These are phyloP conservation scores for Leptographium galeiforme DNA, from an alignment of 2,329 filamentous ascomycete genomes.

Conservation along the genomic window DNA sequence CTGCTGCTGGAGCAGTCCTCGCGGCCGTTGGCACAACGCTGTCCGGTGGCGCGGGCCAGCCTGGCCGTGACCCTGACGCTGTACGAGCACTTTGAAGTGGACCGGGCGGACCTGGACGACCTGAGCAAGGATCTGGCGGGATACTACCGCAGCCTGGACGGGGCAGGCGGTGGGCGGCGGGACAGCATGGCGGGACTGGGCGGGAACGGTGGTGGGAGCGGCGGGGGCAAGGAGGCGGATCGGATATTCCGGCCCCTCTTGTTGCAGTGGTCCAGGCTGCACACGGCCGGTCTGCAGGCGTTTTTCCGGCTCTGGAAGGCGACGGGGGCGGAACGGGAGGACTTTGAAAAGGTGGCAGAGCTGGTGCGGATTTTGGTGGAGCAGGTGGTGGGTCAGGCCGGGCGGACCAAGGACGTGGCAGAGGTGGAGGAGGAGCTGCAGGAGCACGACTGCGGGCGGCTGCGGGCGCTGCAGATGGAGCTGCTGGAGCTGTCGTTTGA, in stretches of 20 bases:
- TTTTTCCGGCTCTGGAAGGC: constrained; percentile 91
- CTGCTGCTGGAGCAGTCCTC: constrained; percentile 78
- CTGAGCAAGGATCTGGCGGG: constrained; percentile 36
- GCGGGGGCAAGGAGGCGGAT: constrained; percentile 53
- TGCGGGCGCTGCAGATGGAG: constrained; percentile 87
- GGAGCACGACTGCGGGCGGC: constrained; percentile 64
- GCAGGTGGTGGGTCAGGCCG: constrained; percentile 71
- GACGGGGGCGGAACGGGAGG: constrained; percentile 68
- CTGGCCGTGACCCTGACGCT: constrained; percentile 76
- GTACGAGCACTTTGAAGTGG: constrained; percentile 92
- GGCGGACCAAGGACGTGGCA: constrained; percentile 67
- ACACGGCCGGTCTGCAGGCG: constrained; percentile 71
- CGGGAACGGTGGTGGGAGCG: background rate
- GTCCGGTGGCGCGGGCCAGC: constrained; percentile 77
- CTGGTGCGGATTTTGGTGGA: constrained; percentile 81
- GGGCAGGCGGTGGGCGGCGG: background rate
- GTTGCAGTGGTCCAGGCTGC: constrained; percentile 84
- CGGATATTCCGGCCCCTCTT: constrained; percentile 76
- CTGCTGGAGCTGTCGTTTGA: constrained; percentile 84
- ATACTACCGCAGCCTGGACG: constrained; percentile 65
- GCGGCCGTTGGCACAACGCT: constrained; percentile 56
- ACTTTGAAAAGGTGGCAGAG: constrained; percentile 89
- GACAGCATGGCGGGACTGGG: background rate
- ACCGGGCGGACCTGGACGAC: constrained; percentile 69
- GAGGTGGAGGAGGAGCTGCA: constrained; percentile 83